Evolutionary conservation across 352 stramenopile species (phyloP).

Genomic region (Phytophthora kernoviae): DNA sequence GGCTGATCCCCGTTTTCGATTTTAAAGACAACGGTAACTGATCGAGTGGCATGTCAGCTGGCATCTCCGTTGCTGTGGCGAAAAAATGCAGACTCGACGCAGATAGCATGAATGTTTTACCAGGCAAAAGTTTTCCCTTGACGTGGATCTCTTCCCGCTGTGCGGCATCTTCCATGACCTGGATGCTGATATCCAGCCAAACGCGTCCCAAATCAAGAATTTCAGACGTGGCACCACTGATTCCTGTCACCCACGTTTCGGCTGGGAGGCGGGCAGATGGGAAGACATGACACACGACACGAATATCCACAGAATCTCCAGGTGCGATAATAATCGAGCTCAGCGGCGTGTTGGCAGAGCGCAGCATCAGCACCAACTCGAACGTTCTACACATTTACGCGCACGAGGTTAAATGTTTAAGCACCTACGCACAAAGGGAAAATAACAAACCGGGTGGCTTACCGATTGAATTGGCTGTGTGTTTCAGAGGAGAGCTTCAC

Average conservation of each 20-base stretch:
- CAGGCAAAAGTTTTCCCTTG: constrained; percentile 76
- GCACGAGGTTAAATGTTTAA: background rate
- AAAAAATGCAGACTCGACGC: constrained; percentile 83
- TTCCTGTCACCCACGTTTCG: constrained; percentile 44
- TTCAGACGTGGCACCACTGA: constrained; percentile 42
- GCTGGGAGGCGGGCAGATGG: constrained; percentile 61
- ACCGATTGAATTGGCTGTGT: constrained; percentile 53
- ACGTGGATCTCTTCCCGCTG: constrained; percentile 74
- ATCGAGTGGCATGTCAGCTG: constrained; percentile 48
- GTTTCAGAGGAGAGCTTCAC: constrained; percentile 63
- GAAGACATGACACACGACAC: constrained; percentile 79
- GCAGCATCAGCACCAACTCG: constrained; percentile 77
- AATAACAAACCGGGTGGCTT: constrained; percentile 8
- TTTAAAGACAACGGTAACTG: constrained; percentile 48
- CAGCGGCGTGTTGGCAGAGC: constrained; percentile 82
- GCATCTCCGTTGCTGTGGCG: constrained; percentile 62
- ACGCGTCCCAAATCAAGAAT: constrained; percentile 70
- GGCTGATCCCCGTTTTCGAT: constrained; percentile 42
- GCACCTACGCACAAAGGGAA: background rate
- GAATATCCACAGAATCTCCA: constrained; percentile 85
- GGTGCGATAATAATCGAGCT: constrained; percentile 66
- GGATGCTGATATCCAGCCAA: constrained; percentile 69
- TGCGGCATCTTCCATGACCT: constrained; percentile 63
- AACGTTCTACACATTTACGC: constrained; percentile 47
- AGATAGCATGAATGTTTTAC: constrained; percentile 83